Conservation (phyloP, 2,329 filamentous ascomycete species). For the Microascus cirrosus region DNA sequence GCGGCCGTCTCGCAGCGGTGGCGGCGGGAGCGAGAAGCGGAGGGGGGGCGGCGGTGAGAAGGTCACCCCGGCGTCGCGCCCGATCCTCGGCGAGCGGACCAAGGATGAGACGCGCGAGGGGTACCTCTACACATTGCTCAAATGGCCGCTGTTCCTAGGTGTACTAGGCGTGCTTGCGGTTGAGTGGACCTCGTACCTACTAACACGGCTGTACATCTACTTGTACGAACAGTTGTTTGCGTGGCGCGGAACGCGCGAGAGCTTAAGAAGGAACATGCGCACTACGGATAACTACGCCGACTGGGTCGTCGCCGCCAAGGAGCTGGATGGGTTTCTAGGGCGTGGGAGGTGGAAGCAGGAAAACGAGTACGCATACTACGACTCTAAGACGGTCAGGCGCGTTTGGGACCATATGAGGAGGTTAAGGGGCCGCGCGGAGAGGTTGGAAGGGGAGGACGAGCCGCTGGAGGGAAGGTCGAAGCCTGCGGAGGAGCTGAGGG, state of each 20-base stretch:
- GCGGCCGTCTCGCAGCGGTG: conserved; percentile 17
- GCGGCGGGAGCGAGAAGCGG: conserved; percentile 21
- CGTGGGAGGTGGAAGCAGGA: conserved; percentile 72
- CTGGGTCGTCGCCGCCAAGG: conserved; percentile 71
- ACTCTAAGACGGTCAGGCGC: conserved; percentile 68
- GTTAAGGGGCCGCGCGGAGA: conserved; percentile 48
- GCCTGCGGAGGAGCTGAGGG: conserved; percentile 60
- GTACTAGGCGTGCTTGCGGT: conserved; percentile 10
- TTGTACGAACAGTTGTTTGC: conserved; percentile 85
- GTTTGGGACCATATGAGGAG: conserved; percentile 67
- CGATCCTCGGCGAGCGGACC: conserved; percentile 43
- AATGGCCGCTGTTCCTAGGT: conserved; percentile 82
- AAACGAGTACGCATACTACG: conserved; percentile 76
- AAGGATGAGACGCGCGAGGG: conserved; percentile 93
- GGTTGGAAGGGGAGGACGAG: conserved; percentile 18
- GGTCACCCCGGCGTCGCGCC: conserved; percentile 6
- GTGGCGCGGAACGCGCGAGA: conserved; percentile 73
- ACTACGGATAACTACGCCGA: conserved; percentile 64
- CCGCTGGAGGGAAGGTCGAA: conserved; percentile 29
- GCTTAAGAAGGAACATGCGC: conserved; percentile 59
- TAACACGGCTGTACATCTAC: conserved; percentile 82
- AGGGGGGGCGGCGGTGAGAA: conserved; percentile 10
- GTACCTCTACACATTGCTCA: conserved; percentile 76
- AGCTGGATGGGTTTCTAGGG: conserved; percentile 70
- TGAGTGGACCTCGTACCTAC: conserved; percentile 51